Evolutionary conservation across 305 asterid species (phyloP).

Genomic region (Striga hermonthica): DNA sequence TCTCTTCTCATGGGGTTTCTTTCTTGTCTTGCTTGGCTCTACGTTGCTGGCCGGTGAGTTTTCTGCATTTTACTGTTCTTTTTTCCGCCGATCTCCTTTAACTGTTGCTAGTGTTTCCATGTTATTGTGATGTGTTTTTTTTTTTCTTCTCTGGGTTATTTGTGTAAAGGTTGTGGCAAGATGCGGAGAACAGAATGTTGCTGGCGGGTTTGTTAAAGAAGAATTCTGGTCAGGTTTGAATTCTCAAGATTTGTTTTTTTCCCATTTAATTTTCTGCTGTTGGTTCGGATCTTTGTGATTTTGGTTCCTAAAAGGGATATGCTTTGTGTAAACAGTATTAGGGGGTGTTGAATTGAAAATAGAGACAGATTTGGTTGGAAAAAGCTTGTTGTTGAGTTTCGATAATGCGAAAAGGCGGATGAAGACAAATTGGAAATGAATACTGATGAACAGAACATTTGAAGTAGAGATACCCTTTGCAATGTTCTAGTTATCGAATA

Average conservation of each 20-base stretch:
- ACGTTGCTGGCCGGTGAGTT: constrained; percentile 76
- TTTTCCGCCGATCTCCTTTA: neutral
- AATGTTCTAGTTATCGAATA: no score
- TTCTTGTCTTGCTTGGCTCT: constrained; percentile 92
- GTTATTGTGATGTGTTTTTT: neutral
- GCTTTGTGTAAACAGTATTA: neutral
- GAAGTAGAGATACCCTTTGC: no score
- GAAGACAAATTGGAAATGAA: no score
- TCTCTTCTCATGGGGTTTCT: constrained; percentile 65
- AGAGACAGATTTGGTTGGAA: neutral
- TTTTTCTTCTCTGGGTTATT: neutral
- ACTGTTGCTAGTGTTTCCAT: neutral
- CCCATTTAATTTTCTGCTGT: neutral
- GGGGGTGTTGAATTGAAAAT: constrained; percentile 7
- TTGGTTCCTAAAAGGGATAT: neutral
- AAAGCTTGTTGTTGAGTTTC: neutral
- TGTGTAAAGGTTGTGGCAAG: constrained; percentile 79
- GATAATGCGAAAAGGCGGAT: no score
- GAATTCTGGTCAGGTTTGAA: constrained; percentile 68
- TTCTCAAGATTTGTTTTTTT: constrained; percentile 21
- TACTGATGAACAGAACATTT: no score
- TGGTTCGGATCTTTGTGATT: constrained; percentile 5
- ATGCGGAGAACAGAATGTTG: constrained; percentile 69
- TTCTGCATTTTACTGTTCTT: constrained; percentile 3
- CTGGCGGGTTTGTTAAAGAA: constrained; percentile 54